Evolutionary conservation across 768 basidiomycete species (phyloP).

Genomic region (Floccularia luteovirens): DNA sequence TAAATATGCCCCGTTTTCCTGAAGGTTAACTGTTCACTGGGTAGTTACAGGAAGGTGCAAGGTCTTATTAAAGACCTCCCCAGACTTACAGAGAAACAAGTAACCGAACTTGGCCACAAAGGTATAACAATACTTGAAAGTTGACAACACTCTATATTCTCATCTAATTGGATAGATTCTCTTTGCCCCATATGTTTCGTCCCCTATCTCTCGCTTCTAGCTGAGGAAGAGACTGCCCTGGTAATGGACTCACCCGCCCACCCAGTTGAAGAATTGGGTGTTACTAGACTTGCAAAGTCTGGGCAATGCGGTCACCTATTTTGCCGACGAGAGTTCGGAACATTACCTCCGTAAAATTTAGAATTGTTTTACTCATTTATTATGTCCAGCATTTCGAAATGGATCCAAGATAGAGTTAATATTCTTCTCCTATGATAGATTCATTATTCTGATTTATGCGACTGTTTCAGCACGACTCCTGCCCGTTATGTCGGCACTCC

Average conservation of each 20-base stretch:
- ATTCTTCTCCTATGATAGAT: neutral
- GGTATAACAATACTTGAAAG: conserved; percentile 16
- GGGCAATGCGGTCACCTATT: conserved; percentile 66
- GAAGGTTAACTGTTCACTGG: neutral
- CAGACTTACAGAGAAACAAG: conserved; percentile 35
- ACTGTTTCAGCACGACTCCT: conserved; percentile 46
- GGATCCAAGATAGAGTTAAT: conserved; percentile 52
- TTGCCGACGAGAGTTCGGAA: conserved; percentile 67
- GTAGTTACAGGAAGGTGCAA: conserved; percentile 23
- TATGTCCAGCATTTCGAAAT: conserved; percentile 49
- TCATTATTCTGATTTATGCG: neutral
- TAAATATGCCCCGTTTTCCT: conserved; percentile 5
- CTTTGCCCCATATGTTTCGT: conserved; percentile 73
- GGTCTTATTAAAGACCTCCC: conserved; percentile 40
- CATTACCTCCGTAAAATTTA: conserved; percentile 5
- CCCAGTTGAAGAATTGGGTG: conserved; percentile 60
- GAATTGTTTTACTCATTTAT: conserved; percentile 5
- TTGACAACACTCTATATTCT: conserved; percentile 1
- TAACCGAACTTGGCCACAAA: conserved; percentile 37
- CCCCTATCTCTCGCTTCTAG: conserved; percentile 56
- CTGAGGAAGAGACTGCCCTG: conserved; percentile 66
- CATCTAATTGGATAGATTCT: conserved; percentile 37
- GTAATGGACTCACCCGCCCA: conserved; percentile 79
- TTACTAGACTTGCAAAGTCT: conserved; percentile 49
- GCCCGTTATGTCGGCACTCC: conserved; percentile 54